phyloP scores from a whole-genome alignment of 176 grass and related monocot genomes.

The Metroxylon sagu region DNA sequence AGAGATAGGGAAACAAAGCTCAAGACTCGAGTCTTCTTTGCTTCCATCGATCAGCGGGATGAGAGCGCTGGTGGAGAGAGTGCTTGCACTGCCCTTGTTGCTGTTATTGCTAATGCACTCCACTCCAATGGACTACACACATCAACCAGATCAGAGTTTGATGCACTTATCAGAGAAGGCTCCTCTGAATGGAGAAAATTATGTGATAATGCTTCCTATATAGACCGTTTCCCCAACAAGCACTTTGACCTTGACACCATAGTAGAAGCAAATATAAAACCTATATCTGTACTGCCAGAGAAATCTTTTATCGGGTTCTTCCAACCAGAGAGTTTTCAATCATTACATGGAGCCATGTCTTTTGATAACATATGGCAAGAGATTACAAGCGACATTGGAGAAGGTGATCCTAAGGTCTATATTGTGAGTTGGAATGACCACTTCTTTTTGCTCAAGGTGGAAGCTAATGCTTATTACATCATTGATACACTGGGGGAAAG shows the following conservation, averaged over 20 bases:
- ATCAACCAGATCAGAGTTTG: conserved; percentile 50
- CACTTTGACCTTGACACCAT: conserved; percentile 96
- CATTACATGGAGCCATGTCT: conserved; percentile 67
- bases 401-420: conserved; percentile 36
- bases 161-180: conserved; percentile 72
- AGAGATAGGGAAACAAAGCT: conserved; percentile 72
- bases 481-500: conserved; percentile 90
- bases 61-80: conserved; percentile 86
- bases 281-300: conserved; percentile 58
- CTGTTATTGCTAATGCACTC: conserved; percentile 61
- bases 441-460: conserved; percentile 89
- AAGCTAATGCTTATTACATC: conserved; percentile 54
- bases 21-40: conserved; percentile 65
- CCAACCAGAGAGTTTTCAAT: conserved; percentile 83
- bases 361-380: conserved; percentile 87
- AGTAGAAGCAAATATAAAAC: conserved; percentile 39
- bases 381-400: conserved; percentile 21
- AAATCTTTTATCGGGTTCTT: conserved; percentile 89
- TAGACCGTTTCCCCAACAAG: conserved; percentile 66
- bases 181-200: conserved; percentile 78
- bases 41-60: conserved; percentile 93
- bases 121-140: conserved; percentile 39
- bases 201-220: conserved; percentile 43
- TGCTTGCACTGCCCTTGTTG: conserved; percentile 88
- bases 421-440: conserved; percentile 98